phyloP scores from a whole-genome alignment of 805 yeast species.

The Metschnikowia koreensis region DNA sequence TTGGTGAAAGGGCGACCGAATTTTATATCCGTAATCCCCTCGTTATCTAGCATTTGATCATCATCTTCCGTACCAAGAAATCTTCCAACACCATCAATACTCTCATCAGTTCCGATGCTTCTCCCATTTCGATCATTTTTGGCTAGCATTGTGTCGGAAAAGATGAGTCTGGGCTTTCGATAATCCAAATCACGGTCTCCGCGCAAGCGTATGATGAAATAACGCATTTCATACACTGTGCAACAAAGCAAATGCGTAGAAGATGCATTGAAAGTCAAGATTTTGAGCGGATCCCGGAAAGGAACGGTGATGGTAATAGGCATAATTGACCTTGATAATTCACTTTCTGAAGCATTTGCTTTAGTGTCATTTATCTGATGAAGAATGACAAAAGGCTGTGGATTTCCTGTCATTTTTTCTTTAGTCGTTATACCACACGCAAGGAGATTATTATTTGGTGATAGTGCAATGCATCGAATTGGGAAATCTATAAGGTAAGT shows the following conservation, averaged over 20 bases:
- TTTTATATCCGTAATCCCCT: slow-evolving; percentile 81
- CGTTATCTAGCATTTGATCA: slow-evolving; percentile 59
- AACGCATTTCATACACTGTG: slow-evolving; percentile 74
- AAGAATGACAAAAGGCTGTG: slow-evolving; percentile 72
- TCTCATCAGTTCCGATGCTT: slow-evolving; percentile 11
- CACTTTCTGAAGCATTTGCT: background rate
- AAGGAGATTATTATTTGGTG: slow-evolving; percentile 59
- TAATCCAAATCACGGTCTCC: slow-evolving; percentile 45
- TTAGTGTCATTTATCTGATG: slow-evolving; percentile 34
- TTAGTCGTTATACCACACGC: slow-evolving; percentile 84
- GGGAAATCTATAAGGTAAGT: slow-evolving; percentile 71
- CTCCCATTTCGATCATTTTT: slow-evolving; percentile 1
- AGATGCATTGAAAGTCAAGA: slow-evolving; percentile 68
- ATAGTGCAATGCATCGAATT: slow-evolving; percentile 72
- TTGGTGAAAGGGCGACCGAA: slow-evolving; percentile 45
- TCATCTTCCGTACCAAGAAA: slow-evolving; percentile 15
- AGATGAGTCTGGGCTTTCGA: slow-evolving; percentile 38
- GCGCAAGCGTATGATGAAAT: slow-evolving; percentile 67
- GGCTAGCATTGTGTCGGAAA: slow-evolving; percentile 28
- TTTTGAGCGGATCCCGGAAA: slow-evolving; percentile 78
- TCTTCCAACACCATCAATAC: slow-evolving; percentile 10
- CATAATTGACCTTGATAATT: slow-evolving; percentile 34
- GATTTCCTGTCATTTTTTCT: slow-evolving; percentile 64
- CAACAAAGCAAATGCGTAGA: slow-evolving; percentile 73
- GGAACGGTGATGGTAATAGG: slow-evolving; percentile 79